These are phyloP conservation scores for Forsythia viridissima DNA, from an alignment of 257 asterid genomes.

Conservation along the genomic window DNA sequence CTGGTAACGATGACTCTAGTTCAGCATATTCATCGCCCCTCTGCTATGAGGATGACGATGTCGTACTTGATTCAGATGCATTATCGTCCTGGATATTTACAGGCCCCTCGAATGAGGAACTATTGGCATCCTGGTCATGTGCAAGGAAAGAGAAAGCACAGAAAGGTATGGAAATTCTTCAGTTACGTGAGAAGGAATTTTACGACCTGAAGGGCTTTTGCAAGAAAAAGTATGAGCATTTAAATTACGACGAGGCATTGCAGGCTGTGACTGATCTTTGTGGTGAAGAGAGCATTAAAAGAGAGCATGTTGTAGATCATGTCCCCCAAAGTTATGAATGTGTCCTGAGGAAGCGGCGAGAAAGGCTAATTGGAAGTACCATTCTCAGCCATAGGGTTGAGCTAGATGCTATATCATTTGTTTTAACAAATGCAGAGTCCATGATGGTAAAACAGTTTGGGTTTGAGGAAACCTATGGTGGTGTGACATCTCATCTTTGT, in stretches of 20 bases:
- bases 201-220: constrained; percentile 72
- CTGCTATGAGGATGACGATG: constrained; percentile 41
- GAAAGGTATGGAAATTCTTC: constrained; percentile 70
- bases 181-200: constrained; percentile 80
- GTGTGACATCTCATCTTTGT: constrained; percentile 48
- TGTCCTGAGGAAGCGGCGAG: constrained; percentile 66
- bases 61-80: constrained; percentile 68
- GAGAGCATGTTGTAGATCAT: constrained; percentile 58
- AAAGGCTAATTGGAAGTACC: constrained; percentile 62
- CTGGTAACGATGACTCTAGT: constrained; percentile 33
- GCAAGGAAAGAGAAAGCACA: constrained; percentile 69
- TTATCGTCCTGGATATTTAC: constrained; percentile 81
- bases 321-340: constrained; percentile 64
- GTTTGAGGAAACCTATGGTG: constrained; percentile 69
- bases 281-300: constrained; percentile 74
- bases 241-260: constrained; percentile 79
- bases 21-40: constrained; percentile 33
- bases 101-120: constrained; percentile 73
- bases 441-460: constrained; percentile 71
- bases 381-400: constrained; percentile 59
- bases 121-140: constrained; percentile 62
- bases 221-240: constrained; percentile 79
- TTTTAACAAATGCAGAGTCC: constrained; percentile 80
- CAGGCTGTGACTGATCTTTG: constrained; percentile 84
- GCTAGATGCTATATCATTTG: constrained; percentile 79